Base-by-base conservation (phyloP, 177 flowering plant species). In the Tripterygium wilfordii region DNA sequence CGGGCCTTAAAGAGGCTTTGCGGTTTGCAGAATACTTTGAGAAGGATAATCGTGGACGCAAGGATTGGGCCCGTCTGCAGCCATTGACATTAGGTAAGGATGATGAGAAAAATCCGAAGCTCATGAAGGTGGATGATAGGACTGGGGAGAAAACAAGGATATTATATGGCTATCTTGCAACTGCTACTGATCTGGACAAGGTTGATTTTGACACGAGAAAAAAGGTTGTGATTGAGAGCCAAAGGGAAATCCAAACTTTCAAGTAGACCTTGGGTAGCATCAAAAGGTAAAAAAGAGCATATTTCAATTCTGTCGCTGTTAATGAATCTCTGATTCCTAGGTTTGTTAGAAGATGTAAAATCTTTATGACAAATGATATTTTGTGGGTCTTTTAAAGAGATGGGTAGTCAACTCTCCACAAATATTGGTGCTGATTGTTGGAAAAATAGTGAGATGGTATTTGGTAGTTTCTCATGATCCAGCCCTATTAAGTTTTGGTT, bases 141-240 rank as follows among this genome's bases (percentile, higher is more conserved):
- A 77, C 76, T 1, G 74, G 92, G 36, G 95, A 83, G 48, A 86
- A 69, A 66, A 74, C 58, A 48, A 85, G 84, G 52, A 68, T 87
- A 57, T 51, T 79, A 1, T 94, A 85, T 64, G 99, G 96, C 16
- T 82, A 89, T 67, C 65, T 89, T 36, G 89, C 65, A 37, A 83
- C 87, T 23, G 85, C 79, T 14, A 56, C 64, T 25, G 99, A 94
- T 67, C 66, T 84, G 32, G 92, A 80, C 49, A 82, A 76, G 65
- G 57, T 90, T 39, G 96, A 88, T 61, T 68, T 67, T 54, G 99
- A 94, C 14, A 75, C 77, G n/a, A 79, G 75, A 64, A 94, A 79
- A 76, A 89, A 67, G 70, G 62, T 65, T 19, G 41, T 36, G 4
- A 71, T 94, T 29, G 85, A 81, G 69, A 89, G 97, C 78, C 49